These are phyloP conservation scores for Backusella mclennaniae DNA, from an alignment of 192 early-diverging fungal species.

Conservation along the genomic window DNA sequence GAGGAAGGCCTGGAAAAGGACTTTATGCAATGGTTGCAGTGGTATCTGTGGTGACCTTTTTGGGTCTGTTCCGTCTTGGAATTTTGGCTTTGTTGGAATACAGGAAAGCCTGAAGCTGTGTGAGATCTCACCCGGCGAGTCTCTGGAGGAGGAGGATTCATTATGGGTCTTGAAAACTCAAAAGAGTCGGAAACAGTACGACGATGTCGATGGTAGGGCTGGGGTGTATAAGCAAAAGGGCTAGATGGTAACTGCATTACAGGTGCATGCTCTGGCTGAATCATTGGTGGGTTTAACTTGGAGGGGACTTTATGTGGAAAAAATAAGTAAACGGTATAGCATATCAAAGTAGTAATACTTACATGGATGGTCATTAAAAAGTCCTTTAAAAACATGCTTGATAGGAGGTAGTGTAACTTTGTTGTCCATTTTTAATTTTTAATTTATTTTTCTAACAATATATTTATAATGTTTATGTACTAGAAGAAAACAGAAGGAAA, in stretches of 20 bases:
- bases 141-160: neutral
- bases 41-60: constrained; percentile 39
- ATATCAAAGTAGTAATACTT: neutral
- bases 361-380: neutral
- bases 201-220: neutral
- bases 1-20: constrained; percentile 67
- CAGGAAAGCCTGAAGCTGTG: constrained; percentile 16
- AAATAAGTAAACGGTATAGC: neutral
- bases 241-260: neutral
- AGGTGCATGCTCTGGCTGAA: neutral
- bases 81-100: neutral
- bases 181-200: constrained; percentile 11
- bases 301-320: neutral
- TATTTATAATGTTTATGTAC: neutral
- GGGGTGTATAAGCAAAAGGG: neutral
- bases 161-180: constrained; percentile 1
- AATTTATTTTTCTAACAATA: neutral
- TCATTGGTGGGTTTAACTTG: neutral
- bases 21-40: constrained; percentile 57
- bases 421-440: neutral
- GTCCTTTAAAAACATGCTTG: constrained; percentile 3
- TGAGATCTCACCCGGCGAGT: constrained; percentile 9
- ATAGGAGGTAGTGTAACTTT: constrained; percentile 13
- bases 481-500: neutral
- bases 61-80: constrained; percentile 15